phyloP scores from a whole-genome alignment of 768 basidiomycete species.

The Suillus clintonianus region DNA sequence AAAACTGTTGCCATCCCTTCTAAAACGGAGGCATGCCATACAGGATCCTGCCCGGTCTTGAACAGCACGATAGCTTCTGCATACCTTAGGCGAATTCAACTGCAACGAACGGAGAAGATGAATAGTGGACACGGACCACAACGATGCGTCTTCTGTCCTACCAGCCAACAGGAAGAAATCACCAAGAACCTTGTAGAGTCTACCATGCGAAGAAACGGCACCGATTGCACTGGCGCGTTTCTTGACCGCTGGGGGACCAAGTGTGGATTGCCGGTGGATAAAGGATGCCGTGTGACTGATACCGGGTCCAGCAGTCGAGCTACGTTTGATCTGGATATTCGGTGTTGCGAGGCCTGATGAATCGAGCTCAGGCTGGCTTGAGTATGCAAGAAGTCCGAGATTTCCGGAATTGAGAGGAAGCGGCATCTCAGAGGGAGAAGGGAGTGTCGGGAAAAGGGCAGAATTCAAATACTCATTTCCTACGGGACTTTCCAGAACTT shows the following conservation, averaged over 20 bases:
- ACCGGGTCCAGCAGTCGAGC: slow-evolving; percentile 47
- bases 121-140: slow-evolving; percentile 57
- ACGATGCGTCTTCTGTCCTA: slow-evolving; percentile 75
- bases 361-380: slow-evolving; percentile 57
- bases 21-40: slow-evolving; percentile 88
- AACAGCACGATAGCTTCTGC: slow-evolving; percentile 81
- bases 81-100: slow-evolving; percentile 57
- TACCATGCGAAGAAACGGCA: slow-evolving; percentile 76
- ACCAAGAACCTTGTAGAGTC: slow-evolving; percentile 85
- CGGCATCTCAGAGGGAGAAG: slow-evolving; percentile 62
- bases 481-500: slow-evolving; percentile 76
- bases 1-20: slow-evolving; percentile 84
- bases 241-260: slow-evolving; percentile 46
- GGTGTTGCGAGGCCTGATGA: slow-evolving; percentile 21
- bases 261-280: slow-evolving; percentile 51
- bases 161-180: slow-evolving; percentile 90
- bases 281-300: slow-evolving; percentile 20
- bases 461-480: slow-evolving; percentile 88
- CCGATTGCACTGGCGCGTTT: slow-evolving; percentile 67
- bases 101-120: slow-evolving; percentile 8
- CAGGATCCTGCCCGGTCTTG: slow-evolving; percentile 69
- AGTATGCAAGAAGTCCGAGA: slow-evolving; percentile 49
- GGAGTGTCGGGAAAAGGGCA: slow-evolving; percentile 61
- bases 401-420: slow-evolving; percentile 50
- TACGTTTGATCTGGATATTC: slow-evolving; percentile 50